Evolutionary conservation across 352 stramenopile species (phyloP), one percentile per base, ranked within the genome.

Genomic region (Phytopythium vexans): DNA sequence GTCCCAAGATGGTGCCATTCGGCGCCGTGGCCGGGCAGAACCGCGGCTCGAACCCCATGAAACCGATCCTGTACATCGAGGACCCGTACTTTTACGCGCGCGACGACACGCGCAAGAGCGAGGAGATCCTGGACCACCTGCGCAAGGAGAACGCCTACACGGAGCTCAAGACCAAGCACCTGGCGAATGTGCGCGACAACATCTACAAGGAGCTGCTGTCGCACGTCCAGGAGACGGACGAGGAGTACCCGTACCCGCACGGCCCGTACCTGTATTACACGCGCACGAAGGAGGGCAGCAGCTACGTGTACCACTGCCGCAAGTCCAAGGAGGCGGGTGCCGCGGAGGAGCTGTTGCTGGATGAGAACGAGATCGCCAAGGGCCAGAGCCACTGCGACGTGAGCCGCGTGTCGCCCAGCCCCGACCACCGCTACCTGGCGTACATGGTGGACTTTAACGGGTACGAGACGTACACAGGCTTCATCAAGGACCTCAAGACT

Each of bases 41-140:
- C 64, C 83, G 87, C 38, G 87, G 87, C 0, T 58, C 78, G 49
- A 81, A 81, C 54, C 86, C 96, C 34, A 94, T 98, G 68, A 86
- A 95, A 56, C 94, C 94, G 27, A 72, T 92, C 16, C 57, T 92
- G 58, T 81, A 90, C 49, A 68, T 98, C 45, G 82, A 94, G 16
- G 92, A 98, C 77, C 92, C 91, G 46, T 98, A 98, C 70, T 97
- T 94, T 52, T 98, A 97, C 90, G 80, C 98, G 46, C 88, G 94
- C 34, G 95, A 98, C 64, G 94, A 98, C 58, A 73, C 80, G 33
- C 83, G 95, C 64, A 93, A 92, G 50, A 94, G 96, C 58, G 60
- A 86, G 49, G 88, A 97, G 53, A 80, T 99, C 42, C 61, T 98
- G 16, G 72, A 91, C 49, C 89, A 98, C 69, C 61, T 99, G 48